These are phyloP conservation scores for Globomyces pollinis-pini DNA, from an alignment of 192 early-diverging fungal species.

Conservation along the genomic window DNA sequence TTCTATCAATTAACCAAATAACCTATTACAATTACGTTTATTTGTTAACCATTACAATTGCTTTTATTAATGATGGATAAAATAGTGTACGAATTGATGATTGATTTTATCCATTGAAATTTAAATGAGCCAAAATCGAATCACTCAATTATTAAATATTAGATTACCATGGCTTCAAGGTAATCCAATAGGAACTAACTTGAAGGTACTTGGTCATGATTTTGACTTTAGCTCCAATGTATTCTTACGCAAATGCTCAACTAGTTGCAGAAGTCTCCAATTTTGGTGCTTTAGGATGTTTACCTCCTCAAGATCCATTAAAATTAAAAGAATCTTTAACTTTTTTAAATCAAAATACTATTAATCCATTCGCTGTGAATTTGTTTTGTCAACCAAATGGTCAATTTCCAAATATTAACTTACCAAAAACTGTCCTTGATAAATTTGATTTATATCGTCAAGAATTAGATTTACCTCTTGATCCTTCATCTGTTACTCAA, in stretches of 20 bases:
- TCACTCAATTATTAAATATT: background rate
- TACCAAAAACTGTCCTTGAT: background rate
- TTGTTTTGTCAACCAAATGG: background rate
- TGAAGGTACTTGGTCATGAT: no score
- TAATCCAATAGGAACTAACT: background rate
- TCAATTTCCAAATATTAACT: background rate
- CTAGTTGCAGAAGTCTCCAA: constrained; percentile 1
- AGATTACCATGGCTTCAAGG: constrained; percentile 4
- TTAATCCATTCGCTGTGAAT: background rate
- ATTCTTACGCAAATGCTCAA: background rate
- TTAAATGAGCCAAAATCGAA: no score
- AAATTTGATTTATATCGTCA: constrained; percentile 4
- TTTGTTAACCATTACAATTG: no score
- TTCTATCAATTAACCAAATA: no score
- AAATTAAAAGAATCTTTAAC: background rate
- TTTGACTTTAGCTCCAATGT: constrained; percentile 12
- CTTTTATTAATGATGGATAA: no score
- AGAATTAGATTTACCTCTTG: background rate
- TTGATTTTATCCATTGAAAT: no score
- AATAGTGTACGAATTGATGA: no score
- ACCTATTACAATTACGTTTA: no score
- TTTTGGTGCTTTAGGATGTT: background rate
- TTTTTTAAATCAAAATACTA: background rate
- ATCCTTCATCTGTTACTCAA: background rate
- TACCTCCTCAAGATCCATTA: background rate